Conservation (phyloP, 495 filamentous ascomycete species). For the Aspergillus nanangensis region DNA sequence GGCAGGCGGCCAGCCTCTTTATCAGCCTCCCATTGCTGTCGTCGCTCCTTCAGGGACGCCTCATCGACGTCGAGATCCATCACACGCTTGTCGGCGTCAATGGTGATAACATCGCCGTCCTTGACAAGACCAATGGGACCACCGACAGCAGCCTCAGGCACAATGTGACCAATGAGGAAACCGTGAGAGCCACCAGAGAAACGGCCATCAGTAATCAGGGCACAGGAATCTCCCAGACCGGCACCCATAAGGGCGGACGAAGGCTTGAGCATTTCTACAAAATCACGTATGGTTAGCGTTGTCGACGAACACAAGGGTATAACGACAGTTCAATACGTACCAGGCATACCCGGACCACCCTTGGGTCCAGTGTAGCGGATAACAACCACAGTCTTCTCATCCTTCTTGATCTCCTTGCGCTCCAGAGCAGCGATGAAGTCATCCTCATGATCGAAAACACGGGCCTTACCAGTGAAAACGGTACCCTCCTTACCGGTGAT, state of each 20-base stretch:
- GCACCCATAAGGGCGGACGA: conserved; percentile 90
- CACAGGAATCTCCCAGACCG: conserved; percentile 63
- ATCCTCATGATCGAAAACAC: conserved; percentile 82
- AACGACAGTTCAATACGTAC: conserved; percentile 24
- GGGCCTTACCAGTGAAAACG: conserved; percentile 81
- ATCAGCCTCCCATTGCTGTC: conserved; percentile 53
- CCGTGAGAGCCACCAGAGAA: conserved; percentile 48
- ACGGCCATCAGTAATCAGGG: conserved; percentile 44
- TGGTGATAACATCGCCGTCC: conserved; percentile 52
- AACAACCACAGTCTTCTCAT: conserved; percentile 95
- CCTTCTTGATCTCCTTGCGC: conserved; percentile 82
- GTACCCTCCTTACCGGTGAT: conserved; percentile 97
- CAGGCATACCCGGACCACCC: conserved; percentile 94
- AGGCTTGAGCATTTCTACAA: conserved; percentile 74
- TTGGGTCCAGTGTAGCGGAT: conserved; percentile 97
- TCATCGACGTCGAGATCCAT: conserved; percentile 48
- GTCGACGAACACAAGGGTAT: not conserved
- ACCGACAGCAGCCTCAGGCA: conserved; percentile 54
- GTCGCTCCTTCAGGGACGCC: conserved; percentile 59
- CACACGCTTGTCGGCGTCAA: conserved; percentile 47
- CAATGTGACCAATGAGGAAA: conserved; percentile 52
- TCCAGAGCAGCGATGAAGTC: conserved; percentile 75
- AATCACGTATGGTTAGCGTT: not conserved
- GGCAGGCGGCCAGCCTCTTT: conserved; percentile 31
- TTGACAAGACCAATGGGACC: conserved; percentile 52